Base-by-base conservation (phyloP, 108 stramenopile species). In the Fragilaria radians region DNA sequence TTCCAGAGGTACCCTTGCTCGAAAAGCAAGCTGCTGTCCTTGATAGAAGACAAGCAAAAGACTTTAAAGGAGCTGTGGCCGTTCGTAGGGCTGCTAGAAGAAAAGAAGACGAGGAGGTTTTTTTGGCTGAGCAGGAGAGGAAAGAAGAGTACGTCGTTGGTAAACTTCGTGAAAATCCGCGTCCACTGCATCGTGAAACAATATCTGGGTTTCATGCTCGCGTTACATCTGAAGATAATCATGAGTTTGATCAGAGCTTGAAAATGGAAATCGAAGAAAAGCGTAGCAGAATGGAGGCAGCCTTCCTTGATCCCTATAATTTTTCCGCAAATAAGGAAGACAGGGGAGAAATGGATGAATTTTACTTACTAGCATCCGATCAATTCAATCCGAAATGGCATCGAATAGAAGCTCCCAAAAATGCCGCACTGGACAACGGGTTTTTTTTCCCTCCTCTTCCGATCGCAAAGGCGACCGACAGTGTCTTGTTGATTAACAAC, bases 181-280 rank as follows among this genome's bases (percentile, higher is more conserved):
- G 84, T 46, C 77, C 73, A 3, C 50, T 86, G 36, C 67, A 85
- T 32, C 67, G 74, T 18, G 85, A 92, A 48, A 70, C 66, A 23
- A 45, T 92, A 19, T 71, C 86, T 9, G 87, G 82, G 24, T 93
- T 93, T 74, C 85, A 89, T 67, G 59, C 60, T 0, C 71, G 91
- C 21, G 87, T 73, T 0, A 89, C 86, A 17, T 82, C 79, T 25
- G 88, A 93, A 59, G 91, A 93, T 61, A 82, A 93, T 71, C 72
- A 80, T 5, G 85, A 88, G 55, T 93, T 88, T 67, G 83, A 89
- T 36, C 36, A 42, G 22, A 77, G 74, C 32, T 80, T 79, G 66
- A 73, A 72, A 51, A 28, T 48, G 46, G 83, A 92, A 61, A 32
- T 74, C 28, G 57, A 57, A 48, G 73, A 73, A 33, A 61, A 81